These are phyloP conservation scores for Pythium sp. DNA, from an alignment of 352 stramenopile genomes.

Conservation along the genomic window DNA sequence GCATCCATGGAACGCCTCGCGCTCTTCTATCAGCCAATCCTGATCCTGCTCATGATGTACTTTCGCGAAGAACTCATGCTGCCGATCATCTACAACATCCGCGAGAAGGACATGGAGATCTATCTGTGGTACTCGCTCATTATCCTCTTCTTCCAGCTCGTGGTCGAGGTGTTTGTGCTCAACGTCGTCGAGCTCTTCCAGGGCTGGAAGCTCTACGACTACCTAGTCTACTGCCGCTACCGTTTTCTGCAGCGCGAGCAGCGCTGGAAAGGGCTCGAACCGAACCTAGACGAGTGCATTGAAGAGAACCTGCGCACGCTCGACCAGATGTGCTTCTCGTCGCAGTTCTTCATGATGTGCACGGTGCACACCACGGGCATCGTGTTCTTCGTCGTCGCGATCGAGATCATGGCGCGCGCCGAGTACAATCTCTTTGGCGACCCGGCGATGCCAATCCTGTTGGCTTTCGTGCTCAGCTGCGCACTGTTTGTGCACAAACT, in stretches of 20 bases:
- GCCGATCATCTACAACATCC: constrained; percentile 94
- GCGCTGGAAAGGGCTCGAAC: constrained; percentile 96
- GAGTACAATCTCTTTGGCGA: constrained; percentile 97
- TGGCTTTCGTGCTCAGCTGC: constrained; percentile 62
- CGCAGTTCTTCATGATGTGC: constrained; percentile 98
- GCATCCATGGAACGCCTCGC: constrained; percentile 91
- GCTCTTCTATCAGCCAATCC: constrained; percentile 92
- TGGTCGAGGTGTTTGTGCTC: constrained; percentile 94
- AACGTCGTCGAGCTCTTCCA: constrained; percentile 96
- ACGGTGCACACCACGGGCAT: constrained; percentile 93
- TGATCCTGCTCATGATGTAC: constrained; percentile 95
- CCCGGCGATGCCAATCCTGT: constrained; percentile 84
- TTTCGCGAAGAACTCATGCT: constrained; percentile 94
- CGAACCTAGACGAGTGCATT: constrained; percentile 96
- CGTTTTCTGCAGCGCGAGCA: constrained; percentile 95
- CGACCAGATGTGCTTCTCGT: constrained; percentile 97
- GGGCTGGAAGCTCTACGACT: constrained; percentile 98
- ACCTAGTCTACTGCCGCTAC: constrained; percentile 95
- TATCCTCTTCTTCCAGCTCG: constrained; percentile 94
- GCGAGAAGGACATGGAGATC: constrained; percentile 97
- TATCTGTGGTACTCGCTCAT: constrained; percentile 96
- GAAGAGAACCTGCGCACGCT: constrained; percentile 93
- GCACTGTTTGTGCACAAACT: constrained; percentile 64
- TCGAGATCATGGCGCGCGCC: constrained; percentile 95
- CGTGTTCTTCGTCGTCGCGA: constrained; percentile 93